These are phyloP conservation scores for Rhodotorula kratochvilovae DNA, from an alignment of 768 basidiomycete species.

Conservation along the genomic window DNA sequence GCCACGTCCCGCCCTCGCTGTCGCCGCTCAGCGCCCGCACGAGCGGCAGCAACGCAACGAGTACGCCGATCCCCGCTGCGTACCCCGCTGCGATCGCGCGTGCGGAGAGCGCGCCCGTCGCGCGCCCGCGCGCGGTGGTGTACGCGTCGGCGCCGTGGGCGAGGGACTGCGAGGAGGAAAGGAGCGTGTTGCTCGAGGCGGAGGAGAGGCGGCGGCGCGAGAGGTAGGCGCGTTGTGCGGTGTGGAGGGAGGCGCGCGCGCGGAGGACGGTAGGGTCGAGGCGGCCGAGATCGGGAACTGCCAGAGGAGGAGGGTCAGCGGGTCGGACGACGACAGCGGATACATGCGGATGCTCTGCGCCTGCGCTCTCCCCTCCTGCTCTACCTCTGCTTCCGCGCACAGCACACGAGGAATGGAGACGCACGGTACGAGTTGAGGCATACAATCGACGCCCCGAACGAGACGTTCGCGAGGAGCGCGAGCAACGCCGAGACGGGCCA, in stretches of 20 bases:
- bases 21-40: conserved; percentile 45
- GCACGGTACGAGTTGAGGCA: conserved; percentile 79
- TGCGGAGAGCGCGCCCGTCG: conserved; percentile 39
- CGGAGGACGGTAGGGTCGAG: not conserved
- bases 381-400: not conserved
- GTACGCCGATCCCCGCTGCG: conserved; percentile 65
- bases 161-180: conserved; percentile 59
- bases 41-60: conserved; percentile 75
- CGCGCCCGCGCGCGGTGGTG: conserved; percentile 1
- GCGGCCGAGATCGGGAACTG: conserved; percentile 20
- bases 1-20: conserved; percentile 55
- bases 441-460: conserved; percentile 79
- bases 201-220: not conserved
- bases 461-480: conserved; percentile 72
- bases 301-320: conserved; percentile 57
- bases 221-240: not conserved
- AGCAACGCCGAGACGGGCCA: conserved; percentile 69
- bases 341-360: too few species aligned
- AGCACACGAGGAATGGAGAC: not conserved
- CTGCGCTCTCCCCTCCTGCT: conserved; percentile 47
- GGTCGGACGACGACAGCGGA: too few species aligned
- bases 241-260: not conserved
- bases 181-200: not conserved
- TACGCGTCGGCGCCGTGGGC: conserved; percentile 32
- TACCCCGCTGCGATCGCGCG: conserved; percentile 44